Base-by-base conservation (phyloP, 306 rosid species). In the Lathyrus tuberosus region DNA sequence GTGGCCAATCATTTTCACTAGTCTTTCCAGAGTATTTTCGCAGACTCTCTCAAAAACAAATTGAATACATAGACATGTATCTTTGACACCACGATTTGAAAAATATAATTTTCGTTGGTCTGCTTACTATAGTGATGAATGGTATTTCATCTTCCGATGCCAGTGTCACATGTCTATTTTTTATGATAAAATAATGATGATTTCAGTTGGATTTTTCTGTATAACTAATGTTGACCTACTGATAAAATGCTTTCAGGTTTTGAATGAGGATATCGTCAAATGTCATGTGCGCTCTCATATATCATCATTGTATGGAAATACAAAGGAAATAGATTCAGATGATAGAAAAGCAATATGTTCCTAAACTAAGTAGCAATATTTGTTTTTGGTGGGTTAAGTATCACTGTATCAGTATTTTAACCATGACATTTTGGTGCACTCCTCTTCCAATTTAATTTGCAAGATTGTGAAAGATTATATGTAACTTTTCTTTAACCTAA, bases 251-350 rank as follows among this genome's bases (percentile, higher is more conserved):
- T 41, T 79, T 79, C 65, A 93, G 97, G 89, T 93, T 69, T 69
- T 93, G 77, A 77, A 84, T 8, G 94, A 88, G 83, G 97, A 90
- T 84, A 78, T 86, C 43, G 70, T 84, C 72, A 93, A 85, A 87
- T 87, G 96, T 66, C 97, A 88, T 59, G 77, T 88, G 79, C 88
- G 75, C 65, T 85, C 94, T 22, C 88, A 80, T 62, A 72, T 90
- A 85, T 75, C 70, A 51, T 85, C 91, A 1, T 67, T 82, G 54
- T 42, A 88, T 70, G 84, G 54, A 62, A 78, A 81, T 76, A 60
- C 28, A 52, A 71, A 73, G 71, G 56, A 73, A 18, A 57, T 35
- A 46, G 72, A 79, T 38, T 62, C 75, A 70, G 79, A 78, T 67
- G 78, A 86, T 72, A 82, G 88, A 81, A 53, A 18, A 57, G 89